phyloP scores from a whole-genome alignment of 73 alveolate species.

The Loxodes magnus region DNA sequence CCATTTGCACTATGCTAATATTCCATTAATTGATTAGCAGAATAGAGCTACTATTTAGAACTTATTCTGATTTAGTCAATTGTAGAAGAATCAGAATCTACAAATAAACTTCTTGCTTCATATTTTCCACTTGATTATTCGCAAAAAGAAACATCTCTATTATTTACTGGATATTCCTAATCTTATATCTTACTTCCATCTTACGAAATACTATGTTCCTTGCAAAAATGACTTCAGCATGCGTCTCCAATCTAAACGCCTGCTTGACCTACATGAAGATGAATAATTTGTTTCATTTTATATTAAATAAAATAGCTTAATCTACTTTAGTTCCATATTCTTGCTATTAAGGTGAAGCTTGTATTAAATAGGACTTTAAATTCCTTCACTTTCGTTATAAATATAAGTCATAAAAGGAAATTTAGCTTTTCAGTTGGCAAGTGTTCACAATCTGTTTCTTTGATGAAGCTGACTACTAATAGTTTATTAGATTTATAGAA shows the following conservation, averaged over 20 bases:
- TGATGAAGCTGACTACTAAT: no score
- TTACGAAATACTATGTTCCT: neutral
- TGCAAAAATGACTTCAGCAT: neutral
- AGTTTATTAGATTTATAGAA: no score
- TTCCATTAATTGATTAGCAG: neutral
- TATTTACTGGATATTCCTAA: neutral
- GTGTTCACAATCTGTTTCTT: no score
- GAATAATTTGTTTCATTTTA: slow-evolving; percentile 9
- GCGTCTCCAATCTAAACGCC: slow-evolving; percentile 8
- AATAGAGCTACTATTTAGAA: neutral
- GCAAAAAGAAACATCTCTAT: neutral
- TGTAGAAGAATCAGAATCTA: neutral
- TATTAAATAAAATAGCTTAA: no score
- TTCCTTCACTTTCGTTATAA: no score
- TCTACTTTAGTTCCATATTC: no score
- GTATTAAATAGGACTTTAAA: no score
- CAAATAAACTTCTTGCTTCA: neutral
- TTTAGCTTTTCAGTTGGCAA: no score
- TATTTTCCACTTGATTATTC: neutral
- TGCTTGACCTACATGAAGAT: slow-evolving; percentile 9
- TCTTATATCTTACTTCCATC: neutral
- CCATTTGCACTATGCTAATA: neutral
- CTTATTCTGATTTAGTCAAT: neutral
- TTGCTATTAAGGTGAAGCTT: no score
- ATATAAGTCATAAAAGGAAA: no score